Evolutionary conservation across 306 rosid species (phyloP), one percentile per base, ranked within the genome.

Genomic region (Vigna angularis): DNA sequence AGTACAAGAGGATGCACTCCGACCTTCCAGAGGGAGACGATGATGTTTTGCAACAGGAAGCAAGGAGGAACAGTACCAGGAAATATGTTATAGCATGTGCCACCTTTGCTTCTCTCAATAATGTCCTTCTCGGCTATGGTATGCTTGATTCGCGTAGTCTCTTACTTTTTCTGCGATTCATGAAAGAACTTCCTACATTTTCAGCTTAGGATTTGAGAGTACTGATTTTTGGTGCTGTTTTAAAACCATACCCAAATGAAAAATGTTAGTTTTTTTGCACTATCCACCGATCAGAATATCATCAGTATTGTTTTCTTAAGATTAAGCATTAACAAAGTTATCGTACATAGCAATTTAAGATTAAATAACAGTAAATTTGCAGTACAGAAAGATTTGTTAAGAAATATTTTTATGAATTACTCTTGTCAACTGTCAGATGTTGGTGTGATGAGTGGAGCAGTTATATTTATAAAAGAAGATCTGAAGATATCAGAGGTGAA

Each of bases 391-490:
- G 13, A 5, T 11, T 57, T 57, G 6, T 24, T 57, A 9, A 16
- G 9, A 69, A 9, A 22, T 6, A 52, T 22, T 61, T 9, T 50
- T 52, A 26, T 61, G 26, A 32, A 73, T 62, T 74, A 53, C 9
- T 22, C 72, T 47, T 70, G 69, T 83, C 1, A 40, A 14, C 76
- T 47, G 74, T 62, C 83, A 92, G 97, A 92, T 72, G 96, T 92
- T 5, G 97, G 97, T 51, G 97, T 90, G 13, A 92, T 90, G 97
- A 92, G 97, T 77, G 97, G 97, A 74, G 96, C 97, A 61, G 84
- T 92, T 69, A 84, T 90, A 82, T 90, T 90, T 79, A 90, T 92
- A 49, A 90, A 88, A 32, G 89, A 92, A 81, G 96, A 92, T 82
- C 81, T 92, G 18, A 92, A 92, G 81, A 90, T 90, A 82, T 88